These are phyloP conservation scores for Cajanus cajan DNA, from an alignment of 306 rosid species.

Conservation along the genomic window DNA sequence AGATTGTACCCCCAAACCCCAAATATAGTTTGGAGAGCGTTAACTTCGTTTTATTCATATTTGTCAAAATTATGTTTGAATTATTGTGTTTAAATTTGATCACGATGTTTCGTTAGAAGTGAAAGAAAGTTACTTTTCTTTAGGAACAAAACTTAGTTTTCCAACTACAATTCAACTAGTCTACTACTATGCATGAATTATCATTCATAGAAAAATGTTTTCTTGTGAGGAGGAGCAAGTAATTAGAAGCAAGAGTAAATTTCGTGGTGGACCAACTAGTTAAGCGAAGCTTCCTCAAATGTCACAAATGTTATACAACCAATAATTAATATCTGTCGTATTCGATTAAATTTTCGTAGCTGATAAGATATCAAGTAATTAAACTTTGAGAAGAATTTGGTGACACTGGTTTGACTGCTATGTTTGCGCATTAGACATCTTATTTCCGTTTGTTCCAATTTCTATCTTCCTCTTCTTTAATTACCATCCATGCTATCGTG, in stretches of 20 bases:
- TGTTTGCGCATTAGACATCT: background rate
- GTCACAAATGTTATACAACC: constrained; percentile 1
- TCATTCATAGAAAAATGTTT: background rate
- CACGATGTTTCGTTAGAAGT: background rate
- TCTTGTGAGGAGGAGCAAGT: background rate
- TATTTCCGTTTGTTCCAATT: background rate
- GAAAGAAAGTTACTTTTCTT: background rate
- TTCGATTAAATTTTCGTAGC: background rate
- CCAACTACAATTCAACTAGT: background rate
- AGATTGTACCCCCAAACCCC: background rate
- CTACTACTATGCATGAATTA: background rate
- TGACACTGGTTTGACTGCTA: background rate
- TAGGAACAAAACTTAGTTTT: background rate
- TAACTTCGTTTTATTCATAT: background rate
- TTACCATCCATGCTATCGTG: background rate
- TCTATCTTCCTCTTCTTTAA: background rate
- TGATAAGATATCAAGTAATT: background rate
- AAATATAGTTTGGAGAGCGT: background rate
- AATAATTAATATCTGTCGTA: background rate
- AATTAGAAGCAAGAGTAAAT: background rate
- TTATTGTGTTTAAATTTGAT: background rate
- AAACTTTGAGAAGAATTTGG: background rate
- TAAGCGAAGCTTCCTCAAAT: background rate
- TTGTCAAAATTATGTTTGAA: background rate
- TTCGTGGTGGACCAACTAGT: background rate